Evolutionary conservation across 345 rosid species (phyloP), one percentile per base, ranked within the genome.

Genomic region (Firmiana major): DNA sequence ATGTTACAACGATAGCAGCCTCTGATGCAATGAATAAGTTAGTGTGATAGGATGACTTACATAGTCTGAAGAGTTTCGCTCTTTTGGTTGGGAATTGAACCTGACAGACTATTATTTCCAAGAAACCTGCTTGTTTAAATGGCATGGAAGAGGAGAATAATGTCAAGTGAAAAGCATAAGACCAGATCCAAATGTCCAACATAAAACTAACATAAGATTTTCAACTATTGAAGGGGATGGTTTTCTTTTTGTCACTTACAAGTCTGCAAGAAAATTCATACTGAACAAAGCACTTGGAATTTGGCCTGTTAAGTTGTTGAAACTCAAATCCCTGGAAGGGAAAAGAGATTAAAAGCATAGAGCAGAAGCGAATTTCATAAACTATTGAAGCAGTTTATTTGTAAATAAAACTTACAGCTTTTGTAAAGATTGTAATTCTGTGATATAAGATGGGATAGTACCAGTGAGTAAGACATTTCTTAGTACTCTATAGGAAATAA

Each of bases 271-370:
- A 26, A 17, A 11, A 28, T n/a, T 4, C 17, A 60, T 26, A 9
- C 0, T 60, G 65, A 60, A 60, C 38, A 60, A 60, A 26, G 38
- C 65, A 26, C 38, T 60, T 2, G 65, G 65, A 11, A 60, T 60
- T 60, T 60, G 65, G 38, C 65, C 38, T 13, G 65, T 60, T 1
- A 60, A 60, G 36, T 60, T 77, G 85, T 84, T 84, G 81, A 79
- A 84, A 74, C 85, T 82, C 67, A 81, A 79, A 54, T 81, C 87
- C 81, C 87, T 84, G 60, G 19, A 77, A 58, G n/a, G 63, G 1
- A 46, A 43, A 63, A 9, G 15, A 34, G 24, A 12, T 21, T 36
- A 3, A 45, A n/a, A 43, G 11, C 12, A 46, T 51, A 3, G 12
- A 54, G 2, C 13, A 58, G 9, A 45, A 45, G 49, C 49, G 3